A percentile compares a stretch with the other conserved stretches of the same genome.
These are phyloP conservation scores for Luffa acutangula DNA, from an alignment of 306 rosid genomes.

Conservation along the genomic window DNA sequence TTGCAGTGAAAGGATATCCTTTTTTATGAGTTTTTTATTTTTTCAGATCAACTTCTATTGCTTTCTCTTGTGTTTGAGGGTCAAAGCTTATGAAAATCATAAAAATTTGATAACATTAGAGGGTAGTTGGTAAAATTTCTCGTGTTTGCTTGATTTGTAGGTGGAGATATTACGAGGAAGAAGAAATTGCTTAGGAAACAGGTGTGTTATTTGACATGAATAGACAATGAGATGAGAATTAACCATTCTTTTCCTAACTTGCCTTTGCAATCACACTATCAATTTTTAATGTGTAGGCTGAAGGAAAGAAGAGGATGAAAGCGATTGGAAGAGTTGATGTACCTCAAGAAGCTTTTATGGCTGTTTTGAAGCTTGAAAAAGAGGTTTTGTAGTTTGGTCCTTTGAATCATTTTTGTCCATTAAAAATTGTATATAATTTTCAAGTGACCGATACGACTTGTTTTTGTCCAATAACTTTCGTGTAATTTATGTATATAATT, in stretches of 20 bases:
- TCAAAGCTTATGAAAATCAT: neutral
- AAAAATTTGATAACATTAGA: neutral
- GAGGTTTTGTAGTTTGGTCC: slow-evolving; percentile 52
- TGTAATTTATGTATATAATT: neutral
- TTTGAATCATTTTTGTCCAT: neutral
- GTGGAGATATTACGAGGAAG: slow-evolving; percentile 79
- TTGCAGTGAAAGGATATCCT: neutral
- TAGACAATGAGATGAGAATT: neutral
- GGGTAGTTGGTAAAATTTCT: neutral
- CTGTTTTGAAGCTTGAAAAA: slow-evolving; percentile 89
- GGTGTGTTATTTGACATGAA: slow-evolving; percentile 18
- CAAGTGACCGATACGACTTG: neutral
- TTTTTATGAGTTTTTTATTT: neutral
- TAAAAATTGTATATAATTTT: neutral
- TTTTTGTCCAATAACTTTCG: neutral
- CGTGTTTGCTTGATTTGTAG: slow-evolving; percentile 24
- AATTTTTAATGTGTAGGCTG: slow-evolving; percentile 31
- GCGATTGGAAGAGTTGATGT: slow-evolving; percentile 88
- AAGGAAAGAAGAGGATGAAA: slow-evolving; percentile 95
- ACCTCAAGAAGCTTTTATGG: slow-evolving; percentile 98
- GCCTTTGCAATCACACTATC: neutral
- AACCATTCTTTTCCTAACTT: neutral
- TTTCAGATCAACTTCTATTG: neutral
- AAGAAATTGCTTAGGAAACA: slow-evolving; percentile 90
- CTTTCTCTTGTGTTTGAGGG: neutral